Percentiles rank a stretch among this genome's conserved stretches.
These are phyloP conservation scores for Carex myosuroides DNA, from an alignment of 176 grass and related monocot genomes.

Conservation along the genomic window DNA sequence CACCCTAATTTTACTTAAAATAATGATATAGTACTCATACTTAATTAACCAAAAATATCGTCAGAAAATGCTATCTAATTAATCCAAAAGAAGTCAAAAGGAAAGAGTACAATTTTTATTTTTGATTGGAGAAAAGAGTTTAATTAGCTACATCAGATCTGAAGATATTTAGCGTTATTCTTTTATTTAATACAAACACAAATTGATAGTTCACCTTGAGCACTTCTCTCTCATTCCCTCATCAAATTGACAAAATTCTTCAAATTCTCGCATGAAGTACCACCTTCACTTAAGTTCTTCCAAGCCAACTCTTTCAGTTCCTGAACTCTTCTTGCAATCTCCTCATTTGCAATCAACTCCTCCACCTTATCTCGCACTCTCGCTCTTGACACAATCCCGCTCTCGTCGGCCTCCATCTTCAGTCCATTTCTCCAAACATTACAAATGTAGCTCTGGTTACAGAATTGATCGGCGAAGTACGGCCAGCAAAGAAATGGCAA, in stretches of 20 bases:
- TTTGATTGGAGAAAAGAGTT: no score
- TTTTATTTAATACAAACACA: background rate
- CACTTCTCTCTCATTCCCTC: background rate
- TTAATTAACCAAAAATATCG: no score
- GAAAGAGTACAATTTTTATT: no score
- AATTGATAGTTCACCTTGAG: no score
- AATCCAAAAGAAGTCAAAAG: no score
- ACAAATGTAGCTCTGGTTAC: slow-evolving; percentile 57
- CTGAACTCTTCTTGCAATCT: slow-evolving; percentile 33
- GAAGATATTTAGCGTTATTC: no score
- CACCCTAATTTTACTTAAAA: no score
- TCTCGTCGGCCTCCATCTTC: slow-evolving; percentile 33
- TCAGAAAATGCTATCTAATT: no score
- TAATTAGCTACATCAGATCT: no score
- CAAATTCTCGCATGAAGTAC: slow-evolving; percentile 42
- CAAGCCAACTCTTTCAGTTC: slow-evolving; percentile 31
- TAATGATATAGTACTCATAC: no score
- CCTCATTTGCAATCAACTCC: slow-evolving; percentile 27
- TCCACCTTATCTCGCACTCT: slow-evolving; percentile 27
- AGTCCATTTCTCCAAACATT: slow-evolving; percentile 59
- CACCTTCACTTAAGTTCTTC: slow-evolving; percentile 32
- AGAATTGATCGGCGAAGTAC: slow-evolving; percentile 67
- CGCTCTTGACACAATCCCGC: slow-evolving; percentile 36
- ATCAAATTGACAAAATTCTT: slow-evolving; percentile 40
- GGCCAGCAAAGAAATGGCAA: slow-evolving; percentile 72